Base-by-base conservation (phyloP, 2,329 filamentous ascomycete species). In the Colletotrichum sojae region DNA sequence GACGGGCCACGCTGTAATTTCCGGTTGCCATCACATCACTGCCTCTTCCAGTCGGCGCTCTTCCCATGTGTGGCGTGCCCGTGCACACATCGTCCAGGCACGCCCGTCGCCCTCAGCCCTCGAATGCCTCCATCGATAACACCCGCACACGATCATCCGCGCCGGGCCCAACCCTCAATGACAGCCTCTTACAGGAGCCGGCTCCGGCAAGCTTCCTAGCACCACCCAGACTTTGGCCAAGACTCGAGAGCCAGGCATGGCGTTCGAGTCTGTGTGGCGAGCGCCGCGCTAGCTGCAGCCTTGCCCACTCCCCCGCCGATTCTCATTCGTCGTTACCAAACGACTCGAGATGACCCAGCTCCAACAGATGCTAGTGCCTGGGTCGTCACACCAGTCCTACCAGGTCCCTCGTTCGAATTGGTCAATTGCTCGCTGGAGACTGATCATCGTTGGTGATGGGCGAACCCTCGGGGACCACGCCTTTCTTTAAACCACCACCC, bases 1-100 rank as follows among this genome's bases (percentile, higher is more conserved):
- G 45, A 62, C 56, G 53, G 56, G 49, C 56, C 52, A 68, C 22
- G 63, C 39, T 63, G 67, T 63, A 68, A 70, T 70, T 68, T 70
- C 67, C 67, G 66, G 56, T 53, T 22, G 27, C 67, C 40, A 48
- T 69, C 67, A 55, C 62, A 71, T 70, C 67, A 59, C 60, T 62
- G 25, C 69, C 60, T 45, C 56, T 65, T 71, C 46, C 69, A 71
- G 66, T 61, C 69, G 66, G 54, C 57, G 56, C 45, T 62, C 20
- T 49, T 16, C 56, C 61, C 66, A 48, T 67, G 39, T 36, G 54
- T 70, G 67, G 67, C 53, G 63, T 56, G 66, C 36, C 72, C 73
- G 73, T 73, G 73, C 73, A 59, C 70, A 63, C 70, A 73, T 74
- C 64, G 70, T 48, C 71, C 60, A 73, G 64, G 72, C 67, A 67